These are phyloP conservation scores for Phialemoniopsis sp. DNA, from an alignment of 2,329 filamentous ascomycete species.

Conservation along the genomic window DNA sequence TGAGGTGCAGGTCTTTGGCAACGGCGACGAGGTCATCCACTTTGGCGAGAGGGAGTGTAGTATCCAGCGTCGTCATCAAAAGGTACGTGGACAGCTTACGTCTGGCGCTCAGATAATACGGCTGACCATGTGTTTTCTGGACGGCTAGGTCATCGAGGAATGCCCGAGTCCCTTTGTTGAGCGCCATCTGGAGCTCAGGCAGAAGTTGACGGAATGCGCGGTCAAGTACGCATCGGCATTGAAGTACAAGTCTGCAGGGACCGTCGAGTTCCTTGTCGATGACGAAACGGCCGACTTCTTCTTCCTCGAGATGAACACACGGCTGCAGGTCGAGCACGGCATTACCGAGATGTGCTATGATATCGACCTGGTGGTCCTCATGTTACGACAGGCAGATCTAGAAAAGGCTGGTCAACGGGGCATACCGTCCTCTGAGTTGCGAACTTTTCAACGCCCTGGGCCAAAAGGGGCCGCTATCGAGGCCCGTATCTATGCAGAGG, in stretches of 20 bases:
- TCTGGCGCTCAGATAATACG: too few relatives aligned
- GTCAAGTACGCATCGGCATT: too few relatives aligned
- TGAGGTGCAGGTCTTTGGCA: constrained; percentile 65
- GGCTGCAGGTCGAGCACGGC: constrained; percentile 83
- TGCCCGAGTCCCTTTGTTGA: constrained; percentile 60
- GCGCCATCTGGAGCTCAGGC: constrained; percentile 20
- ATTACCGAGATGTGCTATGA: constrained; percentile 76
- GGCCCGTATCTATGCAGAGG: constrained; percentile 37
- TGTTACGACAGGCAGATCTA: constrained; percentile 30
- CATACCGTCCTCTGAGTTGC: constrained; percentile 10
- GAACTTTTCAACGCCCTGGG: constrained; percentile 12
- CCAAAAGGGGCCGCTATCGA: too few relatives aligned
- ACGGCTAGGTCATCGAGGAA: constrained; percentile 69
- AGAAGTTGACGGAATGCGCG: constrained; percentile 13
- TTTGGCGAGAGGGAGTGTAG: constrained; percentile 66
- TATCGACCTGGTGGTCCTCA: constrained; percentile 63
- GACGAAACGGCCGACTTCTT: constrained; percentile 76
- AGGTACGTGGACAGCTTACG: too few relatives aligned
- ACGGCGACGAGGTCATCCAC: constrained; percentile 53
- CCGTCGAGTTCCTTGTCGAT: constrained; percentile 73
- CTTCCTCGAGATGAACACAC: constrained; percentile 79
- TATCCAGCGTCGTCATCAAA: constrained; percentile 64
- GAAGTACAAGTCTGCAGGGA: constrained; percentile 29
- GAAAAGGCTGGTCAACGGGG: constrained; percentile 14
- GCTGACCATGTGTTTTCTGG: too few relatives aligned